Conservation (phyloP, 1,284 basidiomycete species). For the Trichosporon faecale region DNA sequence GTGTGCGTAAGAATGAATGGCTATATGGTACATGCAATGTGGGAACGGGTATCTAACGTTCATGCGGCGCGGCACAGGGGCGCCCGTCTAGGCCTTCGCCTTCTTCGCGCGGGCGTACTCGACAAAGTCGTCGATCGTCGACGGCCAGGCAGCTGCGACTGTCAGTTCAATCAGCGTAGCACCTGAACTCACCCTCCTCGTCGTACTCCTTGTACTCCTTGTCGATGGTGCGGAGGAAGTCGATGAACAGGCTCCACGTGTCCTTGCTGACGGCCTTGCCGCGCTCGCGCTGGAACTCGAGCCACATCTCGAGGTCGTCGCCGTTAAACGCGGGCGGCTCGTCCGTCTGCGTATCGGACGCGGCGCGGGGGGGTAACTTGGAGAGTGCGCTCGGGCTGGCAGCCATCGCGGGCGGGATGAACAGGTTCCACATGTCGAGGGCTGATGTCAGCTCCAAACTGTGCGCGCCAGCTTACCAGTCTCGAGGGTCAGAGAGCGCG, state of each 20-base stretch:
- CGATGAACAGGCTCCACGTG: slow-evolving; percentile 80
- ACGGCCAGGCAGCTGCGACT: slow-evolving; percentile 49
- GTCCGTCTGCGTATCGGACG: slow-evolving; percentile 34
- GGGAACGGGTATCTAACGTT: slow-evolving; percentile 9
- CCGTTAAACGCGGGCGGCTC: slow-evolving; percentile 62
- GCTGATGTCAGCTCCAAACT: slow-evolving; percentile 26
- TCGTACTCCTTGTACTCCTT: slow-evolving; percentile 76
- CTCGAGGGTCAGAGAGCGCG: slow-evolving; percentile 54
- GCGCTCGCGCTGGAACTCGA: slow-evolving; percentile 69
- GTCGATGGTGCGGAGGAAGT: slow-evolving; percentile 70
- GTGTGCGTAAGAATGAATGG: not conserved
- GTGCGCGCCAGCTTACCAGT: slow-evolving; percentile 57
- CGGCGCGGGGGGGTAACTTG: slow-evolving; percentile 41
- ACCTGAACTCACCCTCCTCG: slow-evolving; percentile 67
- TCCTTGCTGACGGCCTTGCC: slow-evolving; percentile 86
- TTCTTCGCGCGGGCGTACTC: slow-evolving; percentile 41
- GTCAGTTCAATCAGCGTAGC: not conserved
- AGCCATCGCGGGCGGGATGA: slow-evolving; percentile 73
- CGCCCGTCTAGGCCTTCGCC: not conserved
- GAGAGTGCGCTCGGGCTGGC: slow-evolving; percentile 65
- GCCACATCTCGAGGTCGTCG: slow-evolving; percentile 74
- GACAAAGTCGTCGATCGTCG: slow-evolving; percentile 53
- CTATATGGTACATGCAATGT: slow-evolving; percentile 9
- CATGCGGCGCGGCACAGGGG: not conserved
- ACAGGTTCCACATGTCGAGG: slow-evolving; percentile 69